Evolutionary conservation across 2,329 filamentous ascomycete species (phyloP).

Genomic region (Orbilia ellipsospora): DNA sequence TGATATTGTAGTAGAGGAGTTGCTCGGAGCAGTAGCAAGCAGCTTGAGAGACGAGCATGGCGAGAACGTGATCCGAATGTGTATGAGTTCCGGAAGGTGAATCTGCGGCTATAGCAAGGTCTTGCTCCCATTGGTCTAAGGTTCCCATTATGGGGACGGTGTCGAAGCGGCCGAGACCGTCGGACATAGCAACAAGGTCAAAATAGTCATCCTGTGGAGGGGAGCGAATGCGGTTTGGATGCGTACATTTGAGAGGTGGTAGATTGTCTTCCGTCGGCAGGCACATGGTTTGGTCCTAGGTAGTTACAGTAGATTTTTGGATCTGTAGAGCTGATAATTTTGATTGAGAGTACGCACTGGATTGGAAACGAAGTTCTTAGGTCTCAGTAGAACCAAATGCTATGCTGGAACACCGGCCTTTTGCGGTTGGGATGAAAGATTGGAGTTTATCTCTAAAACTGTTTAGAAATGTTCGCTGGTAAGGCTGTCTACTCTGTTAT

Average conservation of each 20-base stretch:
- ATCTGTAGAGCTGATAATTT: too few species aligned
- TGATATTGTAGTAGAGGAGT: conserved; percentile 26
- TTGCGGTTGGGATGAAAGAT: too few species aligned
- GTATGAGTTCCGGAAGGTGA: conserved; percentile 12
- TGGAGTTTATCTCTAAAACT: too few species aligned
- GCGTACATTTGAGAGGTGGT: conserved; percentile 25
- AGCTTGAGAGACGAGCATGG: conserved; percentile 23
- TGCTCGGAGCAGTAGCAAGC: conserved; percentile 42
- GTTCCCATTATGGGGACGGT: conserved; percentile 38
- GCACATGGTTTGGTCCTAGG: background rate
- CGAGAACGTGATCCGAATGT: conserved; percentile 20
- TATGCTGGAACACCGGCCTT: too few species aligned
- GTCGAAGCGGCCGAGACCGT: conserved; percentile 46
- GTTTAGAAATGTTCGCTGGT: too few species aligned
- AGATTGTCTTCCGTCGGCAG: conserved; percentile 18
- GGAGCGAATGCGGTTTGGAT: conserved; percentile 42
- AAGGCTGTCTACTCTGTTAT: too few species aligned
- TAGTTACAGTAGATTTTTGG: too few species aligned
- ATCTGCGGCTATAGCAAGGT: conserved; percentile 6
- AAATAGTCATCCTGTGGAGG: conserved; percentile 23
- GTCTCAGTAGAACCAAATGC: too few species aligned
- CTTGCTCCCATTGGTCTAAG: conserved; percentile 36
- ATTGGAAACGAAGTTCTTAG: too few species aligned
- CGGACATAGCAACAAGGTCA: conserved; percentile 27
- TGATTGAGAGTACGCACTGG: too few species aligned